Base-by-base conservation (phyloP, 2,329 filamentous ascomycete genomes). In the Cladosporium halotolerans region DNA sequence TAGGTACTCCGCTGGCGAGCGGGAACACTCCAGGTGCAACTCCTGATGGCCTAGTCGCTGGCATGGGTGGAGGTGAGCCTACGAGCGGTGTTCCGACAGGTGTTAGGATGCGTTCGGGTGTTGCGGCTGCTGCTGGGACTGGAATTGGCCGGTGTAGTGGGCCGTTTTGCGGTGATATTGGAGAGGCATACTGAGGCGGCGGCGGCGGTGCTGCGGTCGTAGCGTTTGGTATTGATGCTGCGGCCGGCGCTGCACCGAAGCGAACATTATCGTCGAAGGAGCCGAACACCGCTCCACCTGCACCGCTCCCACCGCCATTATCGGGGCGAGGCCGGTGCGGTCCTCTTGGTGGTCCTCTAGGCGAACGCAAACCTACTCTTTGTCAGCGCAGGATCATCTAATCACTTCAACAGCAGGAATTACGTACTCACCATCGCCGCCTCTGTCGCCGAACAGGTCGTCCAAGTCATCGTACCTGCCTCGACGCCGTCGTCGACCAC, bases 171-270 rank as follows among this genome's bases (percentile, higher is more conserved):
- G 16, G 19, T 28, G 9, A 1, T 44, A 14, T 13, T 19, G 28
- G 42, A 86, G 99, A 56, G 97, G 79, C 93, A 99, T 80, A 39
- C 7, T 39, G 96, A 95, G 81, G 88, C 95, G 72, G 36, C 13
- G 23, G 23, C 23, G 23, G 36, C 46, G 41, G 28, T 41, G 46
- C 23, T 5, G 36, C 46, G 41, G 28, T 41, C 34, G 96, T 95
- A 81, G 88, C 95, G 72, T 5, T 36, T 36, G 34, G 10, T 11
- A n/a, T 36, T 38, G n/a, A n/a, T 40, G 48, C 31, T 44, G 48
- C n/a, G 40, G 32, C 16, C 19, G 48, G 48, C 10, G 18, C 40
- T 13, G 48, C 34, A 9, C 48, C 19, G 13, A 31, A 51, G n/a
- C 40, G 39, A n/a, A 32, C 40, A 39, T 51, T 32, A 31, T 44